Evolutionary conservation across 179 eudicot genomes (phyloP).

Genomic region (Vitellaria paradoxa): DNA sequence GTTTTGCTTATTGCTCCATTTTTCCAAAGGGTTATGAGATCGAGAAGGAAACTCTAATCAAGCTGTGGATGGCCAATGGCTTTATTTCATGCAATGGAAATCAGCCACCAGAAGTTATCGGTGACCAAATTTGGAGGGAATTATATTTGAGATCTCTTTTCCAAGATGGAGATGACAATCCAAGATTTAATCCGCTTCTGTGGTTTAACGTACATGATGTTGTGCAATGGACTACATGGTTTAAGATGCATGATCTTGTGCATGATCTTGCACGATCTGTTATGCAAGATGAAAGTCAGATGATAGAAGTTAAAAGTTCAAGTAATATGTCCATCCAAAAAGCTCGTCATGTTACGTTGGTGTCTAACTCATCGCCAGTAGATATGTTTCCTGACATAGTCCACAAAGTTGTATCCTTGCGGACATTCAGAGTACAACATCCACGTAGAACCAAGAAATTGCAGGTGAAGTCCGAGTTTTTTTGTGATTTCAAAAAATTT

Average conservation of each 20-base stretch:
- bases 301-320: background rate
- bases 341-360: background rate
- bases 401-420: background rate
- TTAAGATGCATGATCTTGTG: conserved; percentile 15
- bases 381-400: no score
- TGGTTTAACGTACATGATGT: background rate
- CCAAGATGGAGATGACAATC: background rate
- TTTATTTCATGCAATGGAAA: background rate
- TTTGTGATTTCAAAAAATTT: conserved; percentile 1
- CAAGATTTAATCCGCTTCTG: no score
- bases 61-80: conserved; percentile 16
- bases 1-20: conserved; percentile 16
- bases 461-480: no score
- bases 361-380: no score
- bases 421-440: background rate
- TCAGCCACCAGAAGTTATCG: background rate
- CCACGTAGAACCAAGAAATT: no score
- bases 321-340: background rate
- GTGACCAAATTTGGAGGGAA: conserved; percentile 3
- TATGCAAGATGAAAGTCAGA: background rate
- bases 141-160: conserved; percentile 10
- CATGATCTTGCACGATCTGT: conserved; percentile 17
- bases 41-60: background rate
- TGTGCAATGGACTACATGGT: background rate
- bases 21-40: background rate